Evolutionary conservation across 164 flowering plant genomes (phyloP), one percentile per base, ranked within the genome.

Genomic region (Akebia trifoliata): DNA sequence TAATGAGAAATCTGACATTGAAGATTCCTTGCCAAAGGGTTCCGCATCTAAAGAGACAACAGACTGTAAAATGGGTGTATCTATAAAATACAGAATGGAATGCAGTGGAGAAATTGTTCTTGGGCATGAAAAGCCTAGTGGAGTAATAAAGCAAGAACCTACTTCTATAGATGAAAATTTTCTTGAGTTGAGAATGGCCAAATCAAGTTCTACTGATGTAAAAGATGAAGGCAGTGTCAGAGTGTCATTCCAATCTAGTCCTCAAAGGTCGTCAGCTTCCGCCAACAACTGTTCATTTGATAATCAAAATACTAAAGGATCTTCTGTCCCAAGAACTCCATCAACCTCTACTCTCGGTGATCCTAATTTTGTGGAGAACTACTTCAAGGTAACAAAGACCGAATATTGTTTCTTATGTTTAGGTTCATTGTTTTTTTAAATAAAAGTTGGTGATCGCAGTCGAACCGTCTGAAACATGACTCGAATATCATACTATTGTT

Each of bases 311-410:
- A 12, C n/a, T 10, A 66, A 67, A 62, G 69, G 43, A 31, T 70
- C 75, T 45, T 45, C 81, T 47, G 67, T 30, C 56, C 62, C 75
- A 34, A 58, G 61, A 30, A 14, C 12, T 36, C 29, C 9, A 50
- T 67, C 69, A 22, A 57, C 64, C 56, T 65, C 75, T 63, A 83
- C 90, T 68, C 72, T 73, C 47, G 76, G 62, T 35, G 92, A 90
- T 74, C 90, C 90, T 24, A 80, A 86, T 78, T 93, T 93, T 76
- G 97, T 93, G 62, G 96, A 87, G 61, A 90, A 87, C 67, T 90
- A 93, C 68, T 93, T 93, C 68, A 93, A 90, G 99, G 99, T 93
- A 76, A 10, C 36, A 24, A 50, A 24, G n/a, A 50, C 4, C 8
- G 38, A 38, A 15, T 22, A 11, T 8, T n/a, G 17, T 32, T 54